A percentile compares a stretch with the other conserved stretches of the same genome.
These are phyloP conservation scores for Mycena crocata DNA, from an alignment of 768 basidiomycete genomes.

Conservation along the genomic window DNA sequence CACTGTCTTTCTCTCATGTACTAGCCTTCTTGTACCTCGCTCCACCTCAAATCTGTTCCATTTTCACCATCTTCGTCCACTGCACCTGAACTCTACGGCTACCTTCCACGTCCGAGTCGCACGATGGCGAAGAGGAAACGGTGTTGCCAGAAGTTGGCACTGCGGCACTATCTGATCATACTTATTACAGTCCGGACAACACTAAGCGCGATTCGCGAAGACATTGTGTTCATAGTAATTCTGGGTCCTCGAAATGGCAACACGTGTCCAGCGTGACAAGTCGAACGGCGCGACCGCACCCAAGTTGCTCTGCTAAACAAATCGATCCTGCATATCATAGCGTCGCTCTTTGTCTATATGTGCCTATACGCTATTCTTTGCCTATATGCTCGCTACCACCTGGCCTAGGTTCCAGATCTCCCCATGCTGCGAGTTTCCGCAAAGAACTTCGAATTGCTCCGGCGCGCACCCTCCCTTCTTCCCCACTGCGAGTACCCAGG, in stretches of 20 bases:
- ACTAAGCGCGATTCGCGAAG: conserved; percentile 85
- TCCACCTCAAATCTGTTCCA: no score
- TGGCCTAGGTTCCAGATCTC: conserved; percentile 80
- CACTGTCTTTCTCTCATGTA: no score
- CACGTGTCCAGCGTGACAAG: no score
- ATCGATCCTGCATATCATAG: conserved; percentile 84
- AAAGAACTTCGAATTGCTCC: conserved; percentile 66
- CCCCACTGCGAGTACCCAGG: conserved; percentile 66
- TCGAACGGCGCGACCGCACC: no score
- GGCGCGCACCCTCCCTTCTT: conserved; percentile 61
- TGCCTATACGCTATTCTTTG: no score
- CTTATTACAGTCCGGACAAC: conserved; percentile 66
- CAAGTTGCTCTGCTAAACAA: conserved; percentile 79
- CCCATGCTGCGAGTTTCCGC: conserved; percentile 69
- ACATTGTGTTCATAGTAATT: conserved; percentile 82
- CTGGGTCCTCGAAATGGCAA: conserved; percentile 84
- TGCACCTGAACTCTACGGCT: no score
- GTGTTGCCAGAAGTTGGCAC: no score
- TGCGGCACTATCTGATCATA: no score
- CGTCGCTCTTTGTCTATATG: conserved; percentile 76
- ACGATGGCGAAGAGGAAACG: no score
- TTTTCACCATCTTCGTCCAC: no score
- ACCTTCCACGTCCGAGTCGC: no score
- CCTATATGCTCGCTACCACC: conserved; percentile 77
- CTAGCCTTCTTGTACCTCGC: no score